Evolutionary conservation across 345 rosid species (phyloP).

Genomic region (Boechera stricta): DNA sequence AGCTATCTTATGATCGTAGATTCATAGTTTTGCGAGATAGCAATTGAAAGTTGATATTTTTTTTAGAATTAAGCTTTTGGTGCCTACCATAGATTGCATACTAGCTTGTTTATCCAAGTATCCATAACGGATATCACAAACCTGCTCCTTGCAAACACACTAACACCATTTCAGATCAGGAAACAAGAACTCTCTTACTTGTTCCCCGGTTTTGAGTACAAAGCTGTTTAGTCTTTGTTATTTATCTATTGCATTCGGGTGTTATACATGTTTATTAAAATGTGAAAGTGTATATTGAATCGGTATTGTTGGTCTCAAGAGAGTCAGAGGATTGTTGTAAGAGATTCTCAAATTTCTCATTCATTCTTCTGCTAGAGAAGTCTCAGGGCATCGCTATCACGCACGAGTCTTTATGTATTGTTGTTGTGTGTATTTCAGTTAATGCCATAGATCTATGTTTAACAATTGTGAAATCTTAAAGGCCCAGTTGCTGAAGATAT

Average conservation of each 20-base stretch:
- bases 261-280: not conserved
- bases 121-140: not conserved
- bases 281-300: not conserved
- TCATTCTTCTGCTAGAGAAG: conserved; percentile 1
- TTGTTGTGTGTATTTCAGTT: not conserved
- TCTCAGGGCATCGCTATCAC: not conserved
- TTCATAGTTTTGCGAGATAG: not conserved
- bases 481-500: conserved; percentile 70
- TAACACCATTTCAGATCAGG: not conserved
- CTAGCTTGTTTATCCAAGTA: not conserved
- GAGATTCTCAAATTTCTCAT: not conserved
- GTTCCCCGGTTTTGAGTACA: not conserved
- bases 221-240: conserved; percentile 7
- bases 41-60: not conserved
- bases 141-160: not conserved
- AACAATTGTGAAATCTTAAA: conserved; percentile 1
- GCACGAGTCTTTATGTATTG: not conserved
- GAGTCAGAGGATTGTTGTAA: not conserved
- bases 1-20: conserved; percentile 5
- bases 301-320: not conserved
- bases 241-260: not conserved
- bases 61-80: not conserved
- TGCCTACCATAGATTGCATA: not conserved
- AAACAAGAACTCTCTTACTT: not conserved
- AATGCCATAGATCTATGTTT: not conserved